Evolutionary conservation across 495 filamentous ascomycete genomes (phyloP), one percentile per base, ranked within the genome.

Genomic region (Aspergillus coremiiformis): DNA sequence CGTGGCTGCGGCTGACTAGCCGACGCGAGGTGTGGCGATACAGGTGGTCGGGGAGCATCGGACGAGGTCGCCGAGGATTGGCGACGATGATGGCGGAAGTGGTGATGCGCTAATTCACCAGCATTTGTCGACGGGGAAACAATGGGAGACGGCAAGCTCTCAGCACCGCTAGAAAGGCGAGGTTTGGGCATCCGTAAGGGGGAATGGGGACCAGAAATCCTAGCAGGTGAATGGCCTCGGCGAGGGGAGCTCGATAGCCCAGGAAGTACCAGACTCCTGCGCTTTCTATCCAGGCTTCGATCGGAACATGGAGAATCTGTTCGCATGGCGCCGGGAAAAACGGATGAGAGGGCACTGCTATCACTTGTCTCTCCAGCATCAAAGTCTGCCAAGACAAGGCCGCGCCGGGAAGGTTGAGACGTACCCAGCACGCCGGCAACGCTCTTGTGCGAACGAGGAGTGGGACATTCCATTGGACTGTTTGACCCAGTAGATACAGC

Each of bases 271-370:
- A 95, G 70, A 61, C 90, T 95, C 63, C 83, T 81, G 32, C 93
- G 84, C 49, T 95, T 88, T 30, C 89, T 81, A 47, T 93, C 88
- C 22, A 96, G 69, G 55, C 84, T 84, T 35, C 85, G 79, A 50
- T 96, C 93, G 21, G 91, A 95, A 51, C 85, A 84, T 6, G 93
- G 93, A 8, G 94, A 97, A 54, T 96, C 90, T 5, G 88, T 92
- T 52, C 88, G 80, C 50, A 77, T 71, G 1, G 76, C 78, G 15
- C 84, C 76, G 0, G 87, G 80, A 51, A 89, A 75, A 15, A 83
- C 70, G n/a, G 87, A 87, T 1, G 87, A 88, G n/a, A 90, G 90
- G 24, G 86, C 77, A 64, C 92, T 96, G 57, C 85, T 87, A 66
- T 96, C 94, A 65, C 93, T 95, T 48, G 89, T 78, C 29, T 84